Conservation (phyloP, 441 rosid species). For the Jatropha podagrica region DNA sequence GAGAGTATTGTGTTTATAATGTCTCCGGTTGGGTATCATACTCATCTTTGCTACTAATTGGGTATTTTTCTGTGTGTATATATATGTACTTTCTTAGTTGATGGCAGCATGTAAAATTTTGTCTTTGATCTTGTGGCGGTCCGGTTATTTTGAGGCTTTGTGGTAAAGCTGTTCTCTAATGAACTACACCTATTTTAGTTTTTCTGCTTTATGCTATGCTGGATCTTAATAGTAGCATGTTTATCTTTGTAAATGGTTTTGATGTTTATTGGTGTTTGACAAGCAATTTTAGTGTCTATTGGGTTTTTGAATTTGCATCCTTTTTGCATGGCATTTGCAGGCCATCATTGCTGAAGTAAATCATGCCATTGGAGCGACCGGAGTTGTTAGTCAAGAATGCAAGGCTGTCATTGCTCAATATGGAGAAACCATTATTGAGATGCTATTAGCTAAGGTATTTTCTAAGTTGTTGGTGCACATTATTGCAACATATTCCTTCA, state of each 20-base stretch:
- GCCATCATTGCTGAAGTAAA: constrained; percentile 64
- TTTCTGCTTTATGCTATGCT: constrained; percentile 1
- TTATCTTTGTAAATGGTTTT: not conserved
- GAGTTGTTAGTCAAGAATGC: constrained; percentile 76
- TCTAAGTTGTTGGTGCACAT: constrained; percentile 15
- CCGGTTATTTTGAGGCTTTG: not conserved
- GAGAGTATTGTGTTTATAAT: not conserved
- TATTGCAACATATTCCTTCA: not conserved
- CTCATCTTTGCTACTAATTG: not conserved
- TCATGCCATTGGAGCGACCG: constrained; percentile 83
- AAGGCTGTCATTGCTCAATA: constrained; percentile 64
- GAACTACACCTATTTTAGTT: not conserved
- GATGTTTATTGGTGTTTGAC: constrained; percentile 3
- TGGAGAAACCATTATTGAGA: constrained; percentile 61
- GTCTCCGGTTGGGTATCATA: not conserved
- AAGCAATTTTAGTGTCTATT: not conserved
- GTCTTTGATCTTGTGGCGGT: not conserved
- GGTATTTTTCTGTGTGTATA: not conserved
- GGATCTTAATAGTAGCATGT: not conserved
- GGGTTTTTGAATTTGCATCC: not conserved
- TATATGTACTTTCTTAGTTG: not conserved
- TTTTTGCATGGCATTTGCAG: constrained; percentile 30
- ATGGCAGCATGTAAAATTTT: not conserved
- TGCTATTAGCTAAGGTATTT: constrained; percentile 60
- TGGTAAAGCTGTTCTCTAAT: not conserved